Evolutionary conservation across 371 early-diverging fungal genomes (phyloP).

Genomic region (Mortierella sp.): DNA sequence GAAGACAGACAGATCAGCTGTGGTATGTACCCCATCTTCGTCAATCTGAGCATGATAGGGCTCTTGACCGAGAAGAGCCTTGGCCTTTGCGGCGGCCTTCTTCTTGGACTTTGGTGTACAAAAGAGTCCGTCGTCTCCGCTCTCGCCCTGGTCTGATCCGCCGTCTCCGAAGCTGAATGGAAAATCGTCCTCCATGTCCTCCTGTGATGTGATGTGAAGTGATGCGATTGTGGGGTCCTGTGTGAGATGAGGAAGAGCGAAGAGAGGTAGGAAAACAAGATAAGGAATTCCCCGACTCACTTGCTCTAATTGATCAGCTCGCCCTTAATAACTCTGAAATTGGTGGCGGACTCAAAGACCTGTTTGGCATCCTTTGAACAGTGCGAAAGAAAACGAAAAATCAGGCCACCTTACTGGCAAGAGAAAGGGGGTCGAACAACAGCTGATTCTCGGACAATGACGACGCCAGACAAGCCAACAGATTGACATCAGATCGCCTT

Average conservation of each 20-base stretch:
- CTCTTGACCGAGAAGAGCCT: constrained; percentile 20
- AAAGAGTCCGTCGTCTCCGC: constrained; percentile 33
- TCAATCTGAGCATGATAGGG: constrained; percentile 50
- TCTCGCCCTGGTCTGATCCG: constrained; percentile 33
- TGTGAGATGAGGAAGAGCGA: background rate
- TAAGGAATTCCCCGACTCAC: background rate
- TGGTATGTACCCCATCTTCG: constrained; percentile 36
- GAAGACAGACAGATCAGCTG: background rate
- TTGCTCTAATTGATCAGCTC: background rate
- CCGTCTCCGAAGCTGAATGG: constrained; percentile 49
- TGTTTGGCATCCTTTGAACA: background rate
- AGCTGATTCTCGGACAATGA: background rate
- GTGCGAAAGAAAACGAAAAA: constrained; percentile 13
- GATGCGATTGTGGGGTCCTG: background rate
- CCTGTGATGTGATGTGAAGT: background rate
- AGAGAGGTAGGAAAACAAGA: background rate
- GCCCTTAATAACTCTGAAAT: background rate
- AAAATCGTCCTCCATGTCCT: constrained; percentile 43
- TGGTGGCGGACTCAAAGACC: constrained; percentile 11
- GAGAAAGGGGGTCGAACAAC: background rate
- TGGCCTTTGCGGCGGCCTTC: constrained; percentile 10
- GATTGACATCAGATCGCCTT: background rate
- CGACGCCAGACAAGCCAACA: background rate
- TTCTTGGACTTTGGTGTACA: constrained; percentile 37
- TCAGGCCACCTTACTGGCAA: constrained; percentile 23